phyloP scores from a whole-genome alignment of 495 filamentous ascomycete species.

The Stereocaulon alpinum region DNA sequence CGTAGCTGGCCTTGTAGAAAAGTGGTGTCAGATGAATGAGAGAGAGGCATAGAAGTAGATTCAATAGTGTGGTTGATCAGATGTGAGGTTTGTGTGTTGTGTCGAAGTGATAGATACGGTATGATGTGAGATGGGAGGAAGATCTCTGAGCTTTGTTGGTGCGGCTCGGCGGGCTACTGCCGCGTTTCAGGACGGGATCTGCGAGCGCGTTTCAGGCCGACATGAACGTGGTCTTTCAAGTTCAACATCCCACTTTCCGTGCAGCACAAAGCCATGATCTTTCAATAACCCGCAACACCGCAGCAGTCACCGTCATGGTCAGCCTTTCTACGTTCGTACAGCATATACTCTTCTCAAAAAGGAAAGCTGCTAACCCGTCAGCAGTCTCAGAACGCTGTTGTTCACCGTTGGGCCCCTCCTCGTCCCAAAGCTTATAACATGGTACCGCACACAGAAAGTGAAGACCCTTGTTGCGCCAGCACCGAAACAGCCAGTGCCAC shows the following conservation, averaged over 20 bases:
- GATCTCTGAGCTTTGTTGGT: neutral
- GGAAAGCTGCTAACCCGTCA: constrained; percentile 4
- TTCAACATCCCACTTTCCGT: neutral
- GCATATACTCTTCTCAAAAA: neutral
- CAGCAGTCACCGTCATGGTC: constrained; percentile 15
- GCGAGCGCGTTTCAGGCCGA: neutral
- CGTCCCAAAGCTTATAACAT: constrained; percentile 58
- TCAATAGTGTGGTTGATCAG: too few species aligned
- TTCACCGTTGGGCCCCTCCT: constrained; percentile 81
- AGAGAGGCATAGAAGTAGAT: too few species aligned
- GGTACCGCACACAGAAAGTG: constrained; percentile 54
- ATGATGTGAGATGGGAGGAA: neutral
- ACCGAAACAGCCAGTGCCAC: constrained; percentile 39
- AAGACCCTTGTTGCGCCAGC: constrained; percentile 35
- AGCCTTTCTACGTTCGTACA: constrained; percentile 19
- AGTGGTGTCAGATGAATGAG: too few species aligned
- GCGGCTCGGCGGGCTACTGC: neutral
- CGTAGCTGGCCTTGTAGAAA: too few species aligned
- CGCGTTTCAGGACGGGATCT: neutral
- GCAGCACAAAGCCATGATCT: constrained; percentile 8
- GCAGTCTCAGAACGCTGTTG: constrained; percentile 65
- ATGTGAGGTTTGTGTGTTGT: too few species aligned
- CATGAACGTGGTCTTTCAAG: constrained; percentile 8
- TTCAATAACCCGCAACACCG: constrained; percentile 14
- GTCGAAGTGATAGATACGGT: neutral